phyloP scores from a whole-genome alignment of 257 asterid genomes.

The Scutellaria galericulata region DNA sequence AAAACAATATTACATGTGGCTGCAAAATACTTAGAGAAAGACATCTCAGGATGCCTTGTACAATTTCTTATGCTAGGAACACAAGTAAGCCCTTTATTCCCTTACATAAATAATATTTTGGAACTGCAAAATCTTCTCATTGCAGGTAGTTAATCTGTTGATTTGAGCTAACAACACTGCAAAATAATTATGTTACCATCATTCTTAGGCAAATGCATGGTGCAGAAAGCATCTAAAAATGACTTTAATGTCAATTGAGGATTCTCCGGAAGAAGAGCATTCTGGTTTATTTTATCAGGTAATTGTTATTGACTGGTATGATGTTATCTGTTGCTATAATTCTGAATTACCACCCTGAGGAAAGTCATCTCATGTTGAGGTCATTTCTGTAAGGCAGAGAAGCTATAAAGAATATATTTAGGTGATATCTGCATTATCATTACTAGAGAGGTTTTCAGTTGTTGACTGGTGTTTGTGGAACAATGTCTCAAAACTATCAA shows the following conservation, averaged over 20 bases:
- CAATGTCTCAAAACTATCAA: conserved; percentile 4
- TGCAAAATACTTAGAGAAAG: conserved; percentile 63
- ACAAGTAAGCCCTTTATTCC: conserved; percentile 54
- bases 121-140: conserved; percentile 18
- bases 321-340: conserved; percentile 21
- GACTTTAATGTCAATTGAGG: conserved; percentile 90
- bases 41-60: conserved; percentile 63
- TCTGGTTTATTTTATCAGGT: conserved; percentile 83
- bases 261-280: conserved; percentile 95
- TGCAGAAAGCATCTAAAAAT: conserved; percentile 90
- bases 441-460: no score
- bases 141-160: conserved; percentile 6
- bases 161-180: conserved; percentile 10
- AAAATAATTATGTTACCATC: conserved; percentile 19
- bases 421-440: no score
- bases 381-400: no score
- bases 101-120: neutral
- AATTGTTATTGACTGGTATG: conserved; percentile 18
- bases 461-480: neutral
- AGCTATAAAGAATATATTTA: no score
- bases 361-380: no score
- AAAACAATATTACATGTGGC: conserved; percentile 74
- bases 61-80: conserved; percentile 70
- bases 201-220: conserved; percentile 74
- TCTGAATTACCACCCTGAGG: neutral